Base-by-base conservation (phyloP, 2,329 filamentous ascomycete genomes). In the Pyrenochaeta sp. region DNA sequence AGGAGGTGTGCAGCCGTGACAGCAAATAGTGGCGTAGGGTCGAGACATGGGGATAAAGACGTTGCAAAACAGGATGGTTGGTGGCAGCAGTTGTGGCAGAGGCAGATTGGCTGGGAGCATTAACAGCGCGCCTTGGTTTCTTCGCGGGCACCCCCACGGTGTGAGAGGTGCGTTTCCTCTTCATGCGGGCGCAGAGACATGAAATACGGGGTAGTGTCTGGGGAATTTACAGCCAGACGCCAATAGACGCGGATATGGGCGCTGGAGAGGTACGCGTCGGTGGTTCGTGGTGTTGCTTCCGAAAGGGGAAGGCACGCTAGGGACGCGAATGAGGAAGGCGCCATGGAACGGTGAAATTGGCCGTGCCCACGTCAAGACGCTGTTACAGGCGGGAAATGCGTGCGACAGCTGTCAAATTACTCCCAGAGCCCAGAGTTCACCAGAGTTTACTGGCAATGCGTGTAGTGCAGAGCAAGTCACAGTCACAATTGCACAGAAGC, bases 1-100 rank as follows among this genome's bases (percentile, higher is more conserved):
- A 93, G 8, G 82, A 78, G n/a, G 69, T 55, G 0, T 89, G 87
- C 8, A 95, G 79, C 47, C 77, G 81, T 14, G 76, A 75, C 34
- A 92, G 74, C 51, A 92, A 74, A 72, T 90, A 89, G 44, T 87
- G 78, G 58, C 90, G 84, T 44, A 96, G 74, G 0, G 85, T 85
- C 41, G 83, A 69, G 9, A 91, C 80, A 32, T 78, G 72, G 6
- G 79, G 72, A 71, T 91, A 96, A 72, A 86, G 88, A 49, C 81
- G 80, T 31, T 77, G 78, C 43, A 96, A 77, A 22, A 94, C 79
- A 40, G 83, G 82, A 63, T 90, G 85, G 44, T 73, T 69, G 40
- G 74, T 60, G 46, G 43, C 29, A 35, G 53, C n/a, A 52, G 55
- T 45, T 55, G 60, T 61, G 67, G 64, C 63, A 58, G 29, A 36